Percentiles rank a stretch among this genome's conserved stretches.
phyloP scores from a whole-genome alignment of 2,329 filamentous ascomycete genomes.

The Aspergillus sp. region DNA sequence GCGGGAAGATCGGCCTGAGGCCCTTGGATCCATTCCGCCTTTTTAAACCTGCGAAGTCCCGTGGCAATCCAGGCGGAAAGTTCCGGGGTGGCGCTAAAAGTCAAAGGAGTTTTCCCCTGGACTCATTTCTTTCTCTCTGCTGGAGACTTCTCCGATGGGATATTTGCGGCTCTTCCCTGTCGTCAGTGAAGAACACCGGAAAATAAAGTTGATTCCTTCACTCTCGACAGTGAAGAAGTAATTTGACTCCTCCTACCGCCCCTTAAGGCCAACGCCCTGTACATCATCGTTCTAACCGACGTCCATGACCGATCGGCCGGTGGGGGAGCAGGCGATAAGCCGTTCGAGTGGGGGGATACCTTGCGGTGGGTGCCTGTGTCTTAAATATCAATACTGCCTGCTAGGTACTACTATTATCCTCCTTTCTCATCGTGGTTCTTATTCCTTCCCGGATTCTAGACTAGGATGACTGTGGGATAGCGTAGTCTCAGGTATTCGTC shows the following conservation, averaged over 20 bases:
- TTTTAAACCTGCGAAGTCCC: neutral
- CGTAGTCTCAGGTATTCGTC: neutral
- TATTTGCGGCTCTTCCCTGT: no score
- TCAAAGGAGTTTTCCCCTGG: slow-evolving; percentile 1
- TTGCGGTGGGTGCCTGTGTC: neutral
- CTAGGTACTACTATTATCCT: neutral
- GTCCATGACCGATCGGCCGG: neutral
- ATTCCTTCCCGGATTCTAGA: neutral
- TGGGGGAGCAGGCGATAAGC: neutral
- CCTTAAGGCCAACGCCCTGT: neutral
- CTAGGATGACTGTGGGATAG: neutral
- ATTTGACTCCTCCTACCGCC: neutral
- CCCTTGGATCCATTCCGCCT: slow-evolving; percentile 5
- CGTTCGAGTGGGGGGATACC: neutral
- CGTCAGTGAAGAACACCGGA: neutral
- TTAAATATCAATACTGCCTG: neutral
- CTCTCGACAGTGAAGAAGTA: neutral
- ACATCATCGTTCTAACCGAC: neutral
- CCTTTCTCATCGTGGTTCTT: neutral
- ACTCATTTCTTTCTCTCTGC: neutral
- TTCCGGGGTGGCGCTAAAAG: slow-evolving; percentile 16
- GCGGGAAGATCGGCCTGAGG: slow-evolving; percentile 1
- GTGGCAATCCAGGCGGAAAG: slow-evolving; percentile 21
- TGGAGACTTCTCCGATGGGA: neutral
- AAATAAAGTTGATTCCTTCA: neutral